Evolutionary conservation across 768 basidiomycete species (phyloP).

Genomic region (Tulasnella sp.): DNA sequence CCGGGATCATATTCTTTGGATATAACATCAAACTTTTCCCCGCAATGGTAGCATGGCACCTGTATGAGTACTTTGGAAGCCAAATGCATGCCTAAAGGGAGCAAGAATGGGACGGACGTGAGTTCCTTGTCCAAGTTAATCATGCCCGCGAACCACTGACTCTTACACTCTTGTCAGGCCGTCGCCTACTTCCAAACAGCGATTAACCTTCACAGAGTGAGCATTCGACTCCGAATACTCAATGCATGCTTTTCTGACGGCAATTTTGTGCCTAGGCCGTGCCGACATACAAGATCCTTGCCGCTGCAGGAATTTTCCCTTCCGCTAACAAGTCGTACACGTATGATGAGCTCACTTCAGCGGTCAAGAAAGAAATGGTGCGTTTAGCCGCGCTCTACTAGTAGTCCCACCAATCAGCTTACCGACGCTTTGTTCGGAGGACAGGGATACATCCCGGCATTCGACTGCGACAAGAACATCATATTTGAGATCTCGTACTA

Average conservation of each 20-base stretch:
- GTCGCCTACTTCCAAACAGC: constrained; percentile 28
- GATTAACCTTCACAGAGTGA: constrained; percentile 50
- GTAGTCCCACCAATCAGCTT: neutral
- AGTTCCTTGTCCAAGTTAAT: constrained; percentile 7
- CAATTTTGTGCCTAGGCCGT: constrained; percentile 30
- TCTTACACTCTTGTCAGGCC: neutral
- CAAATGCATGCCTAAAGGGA: constrained; percentile 25
- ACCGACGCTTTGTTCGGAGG: neutral
- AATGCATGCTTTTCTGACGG: neutral
- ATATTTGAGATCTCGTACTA: constrained; percentile 51
- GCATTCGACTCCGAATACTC: neutral
- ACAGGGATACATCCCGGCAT: constrained; percentile 44
- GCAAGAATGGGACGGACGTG: constrained; percentile 25
- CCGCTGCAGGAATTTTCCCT: constrained; percentile 64
- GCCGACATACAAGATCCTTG: constrained; percentile 67
- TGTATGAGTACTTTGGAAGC: constrained; percentile 30
- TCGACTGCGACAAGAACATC: constrained; percentile 37
- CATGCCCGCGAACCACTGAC: neutral
- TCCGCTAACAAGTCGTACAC: constrained; percentile 47
- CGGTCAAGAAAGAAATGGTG: constrained; percentile 48
- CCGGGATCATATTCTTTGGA: neutral
- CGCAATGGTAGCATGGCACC: constrained; percentile 24
- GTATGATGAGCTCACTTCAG: constrained; percentile 36
- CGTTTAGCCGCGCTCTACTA: constrained; percentile 34
- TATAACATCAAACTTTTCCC: neutral